Conservation (phyloP, 495 filamentous ascomycete genomes). For the Penicillium ucsense region DNA sequence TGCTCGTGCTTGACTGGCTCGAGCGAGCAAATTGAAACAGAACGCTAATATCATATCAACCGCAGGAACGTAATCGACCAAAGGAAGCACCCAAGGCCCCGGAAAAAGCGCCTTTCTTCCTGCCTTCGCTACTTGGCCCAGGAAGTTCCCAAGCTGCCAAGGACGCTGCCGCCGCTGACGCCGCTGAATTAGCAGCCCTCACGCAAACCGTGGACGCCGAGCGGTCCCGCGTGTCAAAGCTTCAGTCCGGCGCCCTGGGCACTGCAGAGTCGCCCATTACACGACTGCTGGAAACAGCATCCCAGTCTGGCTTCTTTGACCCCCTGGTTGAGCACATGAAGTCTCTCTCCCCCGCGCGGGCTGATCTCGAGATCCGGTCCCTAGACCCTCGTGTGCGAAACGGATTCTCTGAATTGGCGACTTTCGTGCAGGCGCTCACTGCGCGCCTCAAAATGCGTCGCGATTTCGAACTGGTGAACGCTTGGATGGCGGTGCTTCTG, state of each 20-base stretch:
- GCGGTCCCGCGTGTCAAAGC: slow-evolving; percentile 44
- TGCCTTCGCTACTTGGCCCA: slow-evolving; percentile 55
- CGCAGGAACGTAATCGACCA: slow-evolving; percentile 77
- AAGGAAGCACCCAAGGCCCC: slow-evolving; percentile 83
- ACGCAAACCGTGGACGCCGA: slow-evolving; percentile 29
- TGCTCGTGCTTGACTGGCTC: too few relatives aligned
- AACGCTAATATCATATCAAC: too few relatives aligned
- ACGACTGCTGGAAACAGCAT: slow-evolving; percentile 36
- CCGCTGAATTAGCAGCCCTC: slow-evolving; percentile 32
- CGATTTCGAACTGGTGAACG: slow-evolving; percentile 90
- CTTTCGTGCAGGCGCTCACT: slow-evolving; percentile 71
- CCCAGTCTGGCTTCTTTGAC: slow-evolving; percentile 36
- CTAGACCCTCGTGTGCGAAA: slow-evolving; percentile 41
- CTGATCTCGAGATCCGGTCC: slow-evolving; percentile 82
- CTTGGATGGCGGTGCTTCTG: slow-evolving; percentile 93
- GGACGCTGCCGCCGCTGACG: slow-evolving; percentile 9
- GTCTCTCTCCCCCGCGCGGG: slow-evolving; percentile 64
- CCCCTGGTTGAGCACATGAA: slow-evolving; percentile 67
- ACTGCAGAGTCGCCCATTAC: slow-evolving; percentile 44
- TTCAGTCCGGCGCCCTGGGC: slow-evolving; percentile 16
- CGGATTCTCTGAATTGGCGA: slow-evolving; percentile 45
- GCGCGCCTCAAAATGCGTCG: slow-evolving; percentile 49
- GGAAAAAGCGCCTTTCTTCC: slow-evolving; percentile 93
- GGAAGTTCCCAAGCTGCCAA: slow-evolving; percentile 15
- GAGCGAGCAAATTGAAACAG: too few relatives aligned